Conservation (phyloP, 441 rosid species). For the Melastoma candidum region DNA sequence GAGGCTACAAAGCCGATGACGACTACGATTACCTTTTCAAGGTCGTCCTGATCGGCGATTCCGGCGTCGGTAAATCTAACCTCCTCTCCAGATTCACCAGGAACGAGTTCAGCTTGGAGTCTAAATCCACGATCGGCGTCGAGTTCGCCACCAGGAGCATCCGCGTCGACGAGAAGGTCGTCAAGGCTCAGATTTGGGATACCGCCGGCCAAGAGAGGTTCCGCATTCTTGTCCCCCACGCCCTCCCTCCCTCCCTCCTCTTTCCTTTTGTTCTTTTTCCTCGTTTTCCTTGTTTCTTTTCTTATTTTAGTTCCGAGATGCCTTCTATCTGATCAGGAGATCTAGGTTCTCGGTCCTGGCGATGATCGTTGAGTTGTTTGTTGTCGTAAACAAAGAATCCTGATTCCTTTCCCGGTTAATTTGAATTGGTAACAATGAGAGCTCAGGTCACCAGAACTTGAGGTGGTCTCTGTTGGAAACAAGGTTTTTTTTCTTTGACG, state of each 20-base stretch:
- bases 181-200: constrained; percentile 45
- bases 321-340: no score
- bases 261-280: background rate
- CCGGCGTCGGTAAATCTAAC: constrained; percentile 19
- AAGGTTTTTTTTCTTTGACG: no score
- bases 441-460: no score
- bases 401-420: no score
- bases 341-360: no score
- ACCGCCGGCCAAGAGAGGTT: constrained; percentile 37
- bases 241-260: no score
- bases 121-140: constrained; percentile 19
- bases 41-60: constrained; percentile 18
- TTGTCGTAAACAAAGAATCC: no score
- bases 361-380: no score
- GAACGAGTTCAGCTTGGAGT: constrained; percentile 20
- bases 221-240: background rate
- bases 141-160: constrained; percentile 21
- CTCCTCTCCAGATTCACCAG: constrained; percentile 16
- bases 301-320: no score
- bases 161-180: constrained; percentile 19
- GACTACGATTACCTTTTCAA: constrained; percentile 20
- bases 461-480: no score
- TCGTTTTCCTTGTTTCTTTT: background rate
- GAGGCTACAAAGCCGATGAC: constrained; percentile 18
- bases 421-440: no score